A percentile compares a stretch with the other conserved stretches of the same genome.
Conservation (phyloP, 768 basidiomycete genomes). For the Kwoniella heveanensis region DNA sequence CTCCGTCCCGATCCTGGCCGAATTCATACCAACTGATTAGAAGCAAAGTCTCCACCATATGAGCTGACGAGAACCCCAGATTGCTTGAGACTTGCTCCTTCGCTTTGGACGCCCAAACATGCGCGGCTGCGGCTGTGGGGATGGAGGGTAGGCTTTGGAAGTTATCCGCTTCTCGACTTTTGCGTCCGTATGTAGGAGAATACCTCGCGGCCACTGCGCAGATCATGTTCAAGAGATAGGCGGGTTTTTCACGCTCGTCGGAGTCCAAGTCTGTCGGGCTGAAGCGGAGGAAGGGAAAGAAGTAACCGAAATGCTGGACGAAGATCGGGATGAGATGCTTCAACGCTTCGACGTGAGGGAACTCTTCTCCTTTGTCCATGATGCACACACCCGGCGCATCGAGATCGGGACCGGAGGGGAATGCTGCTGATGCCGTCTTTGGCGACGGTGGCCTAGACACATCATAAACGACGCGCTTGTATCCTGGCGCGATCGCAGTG, state of each 20-base stretch:
- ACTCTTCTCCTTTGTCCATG: constrained; percentile 7
- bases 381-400: neutral
- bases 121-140: neutral
- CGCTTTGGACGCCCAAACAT: constrained; percentile 25
- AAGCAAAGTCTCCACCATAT: constrained; percentile 21
- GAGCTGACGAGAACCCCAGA: constrained; percentile 13
- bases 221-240: constrained; percentile 25
- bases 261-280: neutral
- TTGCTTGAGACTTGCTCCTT: constrained; percentile 21
- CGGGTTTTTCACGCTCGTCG: neutral
- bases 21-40: constrained; percentile 37
- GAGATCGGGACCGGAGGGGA: neutral
- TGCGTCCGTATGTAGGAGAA: constrained; percentile 12
- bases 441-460: constrained; percentile 30
- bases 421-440: neutral
- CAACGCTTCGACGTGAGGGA: constrained; percentile 4
- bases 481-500: constrained; percentile 31
- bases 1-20: constrained; percentile 26
- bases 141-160: neutral
- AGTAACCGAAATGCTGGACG: constrained; percentile 27
- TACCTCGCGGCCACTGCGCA: constrained; percentile 26
- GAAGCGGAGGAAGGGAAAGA: constrained; percentile 25
- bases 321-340: constrained; percentile 23
- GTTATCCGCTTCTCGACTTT: neutral
- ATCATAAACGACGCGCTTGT: constrained; percentile 20